Conservation (phyloP, 2,329 filamentous ascomycete species). For the Septoria petroselini region DNA sequence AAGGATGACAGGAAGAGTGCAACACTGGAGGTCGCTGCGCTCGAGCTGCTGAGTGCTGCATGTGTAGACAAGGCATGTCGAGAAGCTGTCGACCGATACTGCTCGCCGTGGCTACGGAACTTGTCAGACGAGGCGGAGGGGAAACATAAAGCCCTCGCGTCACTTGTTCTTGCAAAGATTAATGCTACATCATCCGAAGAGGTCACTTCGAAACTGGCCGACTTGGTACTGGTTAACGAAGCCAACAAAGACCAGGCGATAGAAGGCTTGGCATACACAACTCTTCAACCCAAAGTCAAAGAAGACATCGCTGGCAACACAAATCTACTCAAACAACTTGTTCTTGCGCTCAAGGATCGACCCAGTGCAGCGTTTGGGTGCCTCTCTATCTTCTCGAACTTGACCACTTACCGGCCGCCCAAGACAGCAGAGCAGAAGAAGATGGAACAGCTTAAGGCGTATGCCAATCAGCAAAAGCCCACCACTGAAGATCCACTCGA, state of each 20-base stretch:
- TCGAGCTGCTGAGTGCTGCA: conserved; percentile 88
- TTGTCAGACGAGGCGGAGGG: conserved; percentile 55
- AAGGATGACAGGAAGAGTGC: conserved; percentile 67
- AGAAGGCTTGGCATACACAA: conserved; percentile 89
- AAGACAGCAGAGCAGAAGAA: conserved; percentile 89
- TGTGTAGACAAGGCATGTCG: conserved; percentile 82
- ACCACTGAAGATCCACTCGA: conserved; percentile 64
- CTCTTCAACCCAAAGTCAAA: conserved; percentile 79
- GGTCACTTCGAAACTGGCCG: conserved; percentile 32
- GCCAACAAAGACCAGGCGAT: conserved; percentile 62
- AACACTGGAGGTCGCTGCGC: conserved; percentile 78
- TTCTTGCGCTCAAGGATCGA: conserved; percentile 58
- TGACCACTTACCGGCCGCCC: conserved; percentile 74
- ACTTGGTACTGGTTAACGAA: conserved; percentile 37
- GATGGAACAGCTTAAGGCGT: conserved; percentile 87
- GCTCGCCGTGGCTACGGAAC: conserved; percentile 81
- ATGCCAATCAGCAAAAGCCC: conserved; percentile 76
- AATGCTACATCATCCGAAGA: conserved; percentile 32
- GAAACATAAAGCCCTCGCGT: conserved; percentile 42
- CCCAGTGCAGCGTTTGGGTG: conserved; percentile 66
- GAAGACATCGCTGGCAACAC: conserved; percentile 70
- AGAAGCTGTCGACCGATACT: conserved; percentile 79
- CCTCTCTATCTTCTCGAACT: conserved; percentile 78
- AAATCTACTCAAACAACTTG: conserved; percentile 65
- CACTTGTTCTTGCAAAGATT: conserved; percentile 56